Base-by-base conservation (phyloP, 805 yeast genomes). In the Candida tallmaniae region DNA sequence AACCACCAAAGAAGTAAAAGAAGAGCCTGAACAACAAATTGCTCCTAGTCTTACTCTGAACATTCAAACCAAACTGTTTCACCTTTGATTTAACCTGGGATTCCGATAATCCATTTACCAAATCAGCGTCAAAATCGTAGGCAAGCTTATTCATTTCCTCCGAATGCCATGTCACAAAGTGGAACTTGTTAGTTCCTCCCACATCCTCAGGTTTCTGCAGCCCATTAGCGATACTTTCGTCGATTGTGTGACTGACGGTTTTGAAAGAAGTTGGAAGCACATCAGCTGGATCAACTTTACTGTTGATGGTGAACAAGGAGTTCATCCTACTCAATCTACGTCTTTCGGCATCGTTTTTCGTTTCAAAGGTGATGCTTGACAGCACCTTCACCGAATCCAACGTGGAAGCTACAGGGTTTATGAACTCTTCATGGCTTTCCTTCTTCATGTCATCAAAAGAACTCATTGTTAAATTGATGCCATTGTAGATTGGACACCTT, bases 1-100 rank as follows among this genome's bases (percentile, higher is more conserved):
- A 70, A 5, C 76, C 75, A 36, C 74, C 74, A 52, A 71, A 71
- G 36, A 66, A 52, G 46, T 71, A 66, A 33, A 51, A 38, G 29
- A 65, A 53, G 3, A 63, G 36, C 45, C 58, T 65, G 40, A 47
- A 56, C 17, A 55, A 36, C 31, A 54, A 44, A 23, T 58, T 54
- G 6, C 54, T 49, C 13, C 60, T 54, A 8, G 71, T 72, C 31
- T 56, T 60, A n/a, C 62, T 44, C 41, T 60, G 70, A 27, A 54
- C 44, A 36, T 67, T 68, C 4, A 31, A 35, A 7, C 74, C 74
- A 41, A 43, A 58, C 12, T 32, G 34, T 35, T 54, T 46, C 20
- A 35, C 27, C 19, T 42, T 43, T 8, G 29, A 35, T 5, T 35
- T 34, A 27, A 41, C 42, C 17, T 47, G 47, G 7, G 21, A 22